These are phyloP conservation scores for Penicillium pulvis DNA, from an alignment of 495 filamentous ascomycete genomes.

Conservation along the genomic window DNA sequence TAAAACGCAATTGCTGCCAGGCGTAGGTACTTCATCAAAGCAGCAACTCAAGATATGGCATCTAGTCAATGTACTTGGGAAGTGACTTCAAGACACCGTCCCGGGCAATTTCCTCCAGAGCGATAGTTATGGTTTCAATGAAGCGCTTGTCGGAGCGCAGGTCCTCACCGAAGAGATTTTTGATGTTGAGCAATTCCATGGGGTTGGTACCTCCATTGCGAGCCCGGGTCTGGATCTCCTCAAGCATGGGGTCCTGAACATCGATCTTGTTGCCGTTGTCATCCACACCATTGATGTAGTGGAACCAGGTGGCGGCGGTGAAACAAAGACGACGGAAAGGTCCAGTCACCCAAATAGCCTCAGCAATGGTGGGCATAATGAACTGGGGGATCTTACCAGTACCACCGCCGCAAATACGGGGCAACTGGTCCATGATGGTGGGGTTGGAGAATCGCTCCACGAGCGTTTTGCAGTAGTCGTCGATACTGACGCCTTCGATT, in stretches of 20 bases:
- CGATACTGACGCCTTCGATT: conserved; percentile 48
- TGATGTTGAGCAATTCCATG: conserved; percentile 38
- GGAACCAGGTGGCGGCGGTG: conserved; percentile 51
- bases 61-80: conserved; percentile 45
- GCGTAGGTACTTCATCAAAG: neutral
- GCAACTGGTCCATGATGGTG: conserved; percentile 51
- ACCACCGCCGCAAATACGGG: conserved; percentile 47
- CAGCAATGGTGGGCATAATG: conserved; percentile 53
- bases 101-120: conserved; percentile 44
- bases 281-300: conserved; percentile 46
- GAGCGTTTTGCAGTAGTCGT: conserved; percentile 48
- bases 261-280: conserved; percentile 42
- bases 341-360: conserved; percentile 45
- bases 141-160: conserved; percentile 45
- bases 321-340: conserved; percentile 51
- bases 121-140: conserved; percentile 37
- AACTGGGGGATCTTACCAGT: conserved; percentile 55
- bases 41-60: neutral
- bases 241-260: conserved; percentile 48
- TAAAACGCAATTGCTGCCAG: conserved; percentile 1
- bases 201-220: conserved; percentile 41
- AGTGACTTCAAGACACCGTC: conserved; percentile 48
- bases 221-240: conserved; percentile 46
- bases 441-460: conserved; percentile 54
- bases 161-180: conserved; percentile 50